phyloP scores from a whole-genome alignment of 305 asterid genomes.

The Fraxinus baroniana region DNA sequence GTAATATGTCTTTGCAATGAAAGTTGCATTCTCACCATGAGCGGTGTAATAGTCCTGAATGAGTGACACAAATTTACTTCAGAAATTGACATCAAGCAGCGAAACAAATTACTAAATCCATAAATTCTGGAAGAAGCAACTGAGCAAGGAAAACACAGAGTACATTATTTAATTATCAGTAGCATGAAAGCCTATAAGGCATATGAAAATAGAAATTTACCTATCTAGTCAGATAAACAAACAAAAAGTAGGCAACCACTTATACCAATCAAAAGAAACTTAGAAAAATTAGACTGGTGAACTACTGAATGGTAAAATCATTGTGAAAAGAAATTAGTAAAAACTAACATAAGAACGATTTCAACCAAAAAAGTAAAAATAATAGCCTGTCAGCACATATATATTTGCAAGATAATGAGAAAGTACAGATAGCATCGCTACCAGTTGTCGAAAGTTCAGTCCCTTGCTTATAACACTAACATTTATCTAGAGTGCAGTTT shows the following conservation, averaged over 20 bases:
- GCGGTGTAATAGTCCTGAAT: slow-evolving; percentile 83
- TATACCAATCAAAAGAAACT: neutral
- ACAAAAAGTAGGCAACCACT: neutral
- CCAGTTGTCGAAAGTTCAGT: neutral
- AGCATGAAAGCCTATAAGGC: neutral
- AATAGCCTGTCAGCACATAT: neutral
- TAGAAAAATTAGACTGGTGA: neutral
- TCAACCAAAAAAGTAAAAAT: neutral
- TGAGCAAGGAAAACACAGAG: neutral
- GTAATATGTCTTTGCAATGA: slow-evolving; percentile 84
- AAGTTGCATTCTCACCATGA: slow-evolving; percentile 92
- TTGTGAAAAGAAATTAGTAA: neutral
- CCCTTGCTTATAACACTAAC: slow-evolving; percentile 1
- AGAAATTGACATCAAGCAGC: slow-evolving; percentile 11
- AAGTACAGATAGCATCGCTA: neutral
- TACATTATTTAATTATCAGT: neutral
- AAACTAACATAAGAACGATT: neutral
- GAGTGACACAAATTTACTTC: neutral
- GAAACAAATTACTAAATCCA: neutral
- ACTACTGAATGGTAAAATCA: slow-evolving; percentile 7
- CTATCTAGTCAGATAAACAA: slow-evolving; percentile 1
- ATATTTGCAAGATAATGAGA: neutral
- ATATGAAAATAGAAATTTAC: neutral
- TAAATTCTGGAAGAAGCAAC: slow-evolving; percentile 9
- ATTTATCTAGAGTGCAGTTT: neutral